Evolutionary conservation across 202 grass and related monocot species (phyloP), one percentile per base, ranked within the genome.

Genomic region (Digitaria exilis): DNA sequence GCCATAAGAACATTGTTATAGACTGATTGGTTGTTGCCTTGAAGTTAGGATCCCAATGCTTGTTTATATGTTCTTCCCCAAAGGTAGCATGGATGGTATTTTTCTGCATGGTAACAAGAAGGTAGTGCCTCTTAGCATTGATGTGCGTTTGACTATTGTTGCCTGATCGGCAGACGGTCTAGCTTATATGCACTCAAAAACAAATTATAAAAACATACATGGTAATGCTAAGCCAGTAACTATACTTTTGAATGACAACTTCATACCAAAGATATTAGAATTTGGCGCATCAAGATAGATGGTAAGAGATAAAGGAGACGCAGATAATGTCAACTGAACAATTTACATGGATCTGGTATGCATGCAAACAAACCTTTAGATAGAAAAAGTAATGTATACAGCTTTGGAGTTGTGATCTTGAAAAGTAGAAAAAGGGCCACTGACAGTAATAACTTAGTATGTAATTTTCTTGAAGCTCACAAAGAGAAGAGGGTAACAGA

Each of bases 141-240:
- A 76, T 2, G 61, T 62, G 29, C 54, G 71, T 42, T 29, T 73
- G 5, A 61, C 75, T 14, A 86, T 86, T 54, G 79, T 61, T 22
- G 35, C 71, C 35, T 72, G 80, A 0, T 61, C 77, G 24, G 83
- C 88, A 16, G 71, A 74, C 11, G 83, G 72, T 30, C 65, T 90
- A 26, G 18, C 81, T 65, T 90, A 90, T 55, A 76, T 91, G 61
- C 89, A 79, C 72, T 74, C 43, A 15, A 68, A 69, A 63, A 69
- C 65, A 8, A 69, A n/a, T 22, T 67, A 24, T 25, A 71, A 4
- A 49, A 82, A 88, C 51, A 7, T 85, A 7, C 82, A 88, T 37
- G 76, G 83, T 74, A 81, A 88, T 68, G 58, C 88, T 68, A 91
- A 85, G 11, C 85, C 89, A 15, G 84, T 77, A 8, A 91, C 86